Evolutionary conservation across 768 basidiomycete genomes (phyloP), one percentile per base, ranked within the genome.

Genomic region (Boletus vinaceobasis): DNA sequence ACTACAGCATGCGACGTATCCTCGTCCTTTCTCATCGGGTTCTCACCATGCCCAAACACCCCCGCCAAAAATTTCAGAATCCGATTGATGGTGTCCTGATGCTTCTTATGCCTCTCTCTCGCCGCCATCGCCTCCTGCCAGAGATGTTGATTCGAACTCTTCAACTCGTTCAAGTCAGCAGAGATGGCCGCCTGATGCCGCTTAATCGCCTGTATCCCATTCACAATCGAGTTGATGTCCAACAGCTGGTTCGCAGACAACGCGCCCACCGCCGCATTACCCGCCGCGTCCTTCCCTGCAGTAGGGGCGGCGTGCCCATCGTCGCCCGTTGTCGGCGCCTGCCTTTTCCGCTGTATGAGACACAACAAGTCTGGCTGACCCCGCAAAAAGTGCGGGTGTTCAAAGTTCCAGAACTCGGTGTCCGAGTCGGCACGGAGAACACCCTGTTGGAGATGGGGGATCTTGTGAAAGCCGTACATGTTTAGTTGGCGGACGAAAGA

Each of bases 381-480:
- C 4, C 91, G 83, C 62, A 85, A 83, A 67, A 99, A 99, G 70
- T 91, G 85, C 4, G 86, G 83, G 68, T 97, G 93, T 56, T 85
- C 85, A 72, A 98, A 99, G 70, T 98, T 93, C 87, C 88, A 90
- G 50, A 86, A 81, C 65, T 95, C 93, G 43, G 82, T 84, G 58
- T 88, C 88, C 50, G 82, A 77, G 54, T 94, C 91, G 68, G 84
- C 82, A 66, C 86, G 88, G 58, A 98, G 80, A 27, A 93, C 93
- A 43, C 95, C 94, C 70, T 96, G 91, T 65, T 96, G 94, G 19
- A 98, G 84, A 67, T 98, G 94, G 0, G 94, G 95, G 44, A 98
- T 92, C 74, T 95, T 95, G 75, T 93, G 91, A 72, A 95, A 96
- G 27, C 92, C 93, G 65, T 94, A 96, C 90, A 95, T 95, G 78